Conservation (phyloP, 805 yeast genomes). For the Teunomyces tritomae region DNA sequence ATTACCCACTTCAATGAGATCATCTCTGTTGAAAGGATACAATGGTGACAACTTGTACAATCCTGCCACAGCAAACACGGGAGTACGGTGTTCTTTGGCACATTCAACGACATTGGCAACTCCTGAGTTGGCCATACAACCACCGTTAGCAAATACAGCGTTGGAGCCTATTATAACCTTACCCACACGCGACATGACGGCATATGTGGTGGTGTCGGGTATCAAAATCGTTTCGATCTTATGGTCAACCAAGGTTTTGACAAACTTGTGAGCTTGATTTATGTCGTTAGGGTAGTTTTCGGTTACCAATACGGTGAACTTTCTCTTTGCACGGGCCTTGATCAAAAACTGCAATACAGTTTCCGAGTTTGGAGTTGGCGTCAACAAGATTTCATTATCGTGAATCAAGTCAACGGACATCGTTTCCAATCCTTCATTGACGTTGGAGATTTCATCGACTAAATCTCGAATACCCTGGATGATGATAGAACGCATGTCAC, state of each 20-base stretch:
- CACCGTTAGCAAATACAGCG: conserved; percentile 95
- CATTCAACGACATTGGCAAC: conserved; percentile 92
- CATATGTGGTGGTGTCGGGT: conserved; percentile 90
- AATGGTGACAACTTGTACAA: conserved; percentile 88
- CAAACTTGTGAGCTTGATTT: conserved; percentile 73
- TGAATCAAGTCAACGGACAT: conserved; percentile 93
- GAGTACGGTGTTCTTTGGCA: conserved; percentile 94
- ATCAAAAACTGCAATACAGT: conserved; percentile 85
- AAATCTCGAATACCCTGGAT: conserved; percentile 91
- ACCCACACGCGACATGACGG: conserved; percentile 96
- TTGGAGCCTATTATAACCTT: conserved; percentile 92
- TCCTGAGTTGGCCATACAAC: conserved; percentile 85
- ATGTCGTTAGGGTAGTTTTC: conserved; percentile 91
- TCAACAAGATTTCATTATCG: conserved; percentile 78
- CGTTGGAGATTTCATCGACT: conserved; percentile 85
- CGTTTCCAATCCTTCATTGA: conserved; percentile 86
- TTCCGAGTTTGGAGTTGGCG: conserved; percentile 93
- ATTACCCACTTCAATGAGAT: conserved; percentile 86
- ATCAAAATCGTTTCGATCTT: conserved; percentile 87
- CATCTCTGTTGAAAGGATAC: conserved; percentile 85
- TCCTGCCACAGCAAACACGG: conserved; percentile 94
- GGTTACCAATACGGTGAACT: conserved; percentile 86
- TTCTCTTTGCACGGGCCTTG: conserved; percentile 85
- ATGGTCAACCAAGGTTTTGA: conserved; percentile 73
- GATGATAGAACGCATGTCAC: conserved; percentile 77